phyloP scores from a whole-genome alignment of 1,284 basidiomycete genomes.

The Leccinum cinnamomeum region DNA sequence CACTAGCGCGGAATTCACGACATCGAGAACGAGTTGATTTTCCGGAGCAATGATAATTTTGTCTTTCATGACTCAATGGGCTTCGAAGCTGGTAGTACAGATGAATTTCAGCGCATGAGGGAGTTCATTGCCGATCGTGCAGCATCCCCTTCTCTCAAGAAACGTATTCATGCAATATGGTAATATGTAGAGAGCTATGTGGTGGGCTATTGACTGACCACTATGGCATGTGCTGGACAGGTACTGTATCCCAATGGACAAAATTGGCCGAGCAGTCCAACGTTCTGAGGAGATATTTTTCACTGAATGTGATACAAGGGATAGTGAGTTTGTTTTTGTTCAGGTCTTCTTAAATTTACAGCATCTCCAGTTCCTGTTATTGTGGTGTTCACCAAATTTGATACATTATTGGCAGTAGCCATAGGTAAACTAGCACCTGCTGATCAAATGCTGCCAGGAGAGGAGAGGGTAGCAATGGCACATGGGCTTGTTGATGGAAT shows the following conservation, averaged over 20 bases:
- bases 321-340: neutral
- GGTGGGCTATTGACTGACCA: neutral
- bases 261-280: neutral
- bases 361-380: neutral
- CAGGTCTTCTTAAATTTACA: neutral
- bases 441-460: neutral
- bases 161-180: neutral
- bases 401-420: neutral
- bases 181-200: neutral
- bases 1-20: neutral
- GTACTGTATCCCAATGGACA: neutral
- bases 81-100: neutral
- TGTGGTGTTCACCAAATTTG: neutral
- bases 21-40: neutral
- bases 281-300: neutral
- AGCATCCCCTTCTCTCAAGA: neutral
- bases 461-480: neutral
- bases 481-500: accelerated
- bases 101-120: accelerated
- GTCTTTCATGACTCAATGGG: neutral
- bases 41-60: neutral
- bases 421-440: neutral
- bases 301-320: neutral
- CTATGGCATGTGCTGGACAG: neutral
- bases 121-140: neutral